Evolutionary conservation across 306 rosid genomes (phyloP).

Genomic region (Fagus crenata): DNA sequence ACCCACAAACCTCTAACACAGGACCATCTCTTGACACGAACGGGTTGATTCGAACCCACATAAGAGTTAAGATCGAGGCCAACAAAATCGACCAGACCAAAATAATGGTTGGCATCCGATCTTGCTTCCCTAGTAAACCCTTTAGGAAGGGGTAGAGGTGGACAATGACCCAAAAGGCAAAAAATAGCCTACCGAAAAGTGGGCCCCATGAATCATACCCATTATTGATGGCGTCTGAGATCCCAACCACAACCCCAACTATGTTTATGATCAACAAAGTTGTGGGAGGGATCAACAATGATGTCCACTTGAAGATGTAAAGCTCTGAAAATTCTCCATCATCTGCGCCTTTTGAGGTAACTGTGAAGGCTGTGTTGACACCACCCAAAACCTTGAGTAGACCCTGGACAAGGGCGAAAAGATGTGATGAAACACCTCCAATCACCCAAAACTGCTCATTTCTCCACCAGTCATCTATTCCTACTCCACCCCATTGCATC

Average conservation of each 20-base stretch:
- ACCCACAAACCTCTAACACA: slow-evolving; percentile 79
- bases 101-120: slow-evolving; percentile 81
- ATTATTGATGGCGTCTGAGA: slow-evolving; percentile 89
- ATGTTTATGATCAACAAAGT: slow-evolving; percentile 77
- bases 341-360: slow-evolving; percentile 91
- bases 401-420: slow-evolving; percentile 89
- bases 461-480: slow-evolving; percentile 97
- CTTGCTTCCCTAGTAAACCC: slow-evolving; percentile 83
- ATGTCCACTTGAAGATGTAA: slow-evolving; percentile 92
- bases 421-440: slow-evolving; percentile 92
- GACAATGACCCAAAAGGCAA: slow-evolving; percentile 88
- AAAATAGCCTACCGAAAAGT: slow-evolving; percentile 88
- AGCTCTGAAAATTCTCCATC: slow-evolving; percentile 96
- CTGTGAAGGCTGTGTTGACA: slow-evolving; percentile 88
- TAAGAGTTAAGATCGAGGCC: slow-evolving; percentile 81
- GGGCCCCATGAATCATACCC: slow-evolving; percentile 99
- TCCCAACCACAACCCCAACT: slow-evolving; percentile 80
- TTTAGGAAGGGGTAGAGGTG: slow-evolving; percentile 97
- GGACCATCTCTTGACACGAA: slow-evolving; percentile 82
- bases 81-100: slow-evolving; percentile 92
- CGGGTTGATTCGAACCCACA: slow-evolving; percentile 94
- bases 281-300: slow-evolving; percentile 78
- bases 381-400: slow-evolving; percentile 92
- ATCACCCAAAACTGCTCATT: slow-evolving; percentile 99
- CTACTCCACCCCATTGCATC: slow-evolving; percentile 98